Percentiles rank a stretch among this genome's conserved stretches.
Evolutionary conservation across 805 yeast genomes (phyloP).

Genomic region (Tetrapisispora arboricola): DNA sequence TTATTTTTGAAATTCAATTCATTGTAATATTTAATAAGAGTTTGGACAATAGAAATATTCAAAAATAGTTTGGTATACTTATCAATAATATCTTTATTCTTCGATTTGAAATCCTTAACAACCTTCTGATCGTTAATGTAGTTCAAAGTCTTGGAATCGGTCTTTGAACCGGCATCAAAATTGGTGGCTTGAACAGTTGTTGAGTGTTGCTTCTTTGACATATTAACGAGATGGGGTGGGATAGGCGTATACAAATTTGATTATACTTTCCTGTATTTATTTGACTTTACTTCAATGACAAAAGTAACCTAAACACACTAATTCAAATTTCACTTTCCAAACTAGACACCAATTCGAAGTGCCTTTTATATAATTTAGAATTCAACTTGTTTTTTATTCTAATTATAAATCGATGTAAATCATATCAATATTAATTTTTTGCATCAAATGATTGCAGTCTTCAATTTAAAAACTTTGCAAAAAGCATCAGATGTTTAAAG

Average conservation of each 20-base stretch:
- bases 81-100: background rate
- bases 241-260: background rate
- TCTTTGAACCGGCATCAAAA: background rate
- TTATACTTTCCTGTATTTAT: background rate
- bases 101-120: background rate
- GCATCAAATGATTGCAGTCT: too few species aligned
- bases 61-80: background rate
- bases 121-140: background rate
- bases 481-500: too few species aligned
- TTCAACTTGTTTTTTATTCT: too few species aligned
- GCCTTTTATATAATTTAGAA: too few species aligned
- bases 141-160: background rate
- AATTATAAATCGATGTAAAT: too few species aligned
- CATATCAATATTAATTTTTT: too few species aligned
- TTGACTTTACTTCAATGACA: too few species aligned
- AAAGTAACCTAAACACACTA: too few species aligned
- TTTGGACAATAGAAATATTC: background rate
- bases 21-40: background rate
- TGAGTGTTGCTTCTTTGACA: conserved; percentile 1
- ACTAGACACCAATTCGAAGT: too few species aligned
- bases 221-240: background rate
- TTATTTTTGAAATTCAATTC: background rate
- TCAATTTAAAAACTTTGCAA: too few species aligned
- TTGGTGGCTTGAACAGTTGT: background rate
- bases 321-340: too few species aligned